These are phyloP conservation scores for Butyriboletus loyo DNA, from an alignment of 768 basidiomycete species.

Conservation along the genomic window DNA sequence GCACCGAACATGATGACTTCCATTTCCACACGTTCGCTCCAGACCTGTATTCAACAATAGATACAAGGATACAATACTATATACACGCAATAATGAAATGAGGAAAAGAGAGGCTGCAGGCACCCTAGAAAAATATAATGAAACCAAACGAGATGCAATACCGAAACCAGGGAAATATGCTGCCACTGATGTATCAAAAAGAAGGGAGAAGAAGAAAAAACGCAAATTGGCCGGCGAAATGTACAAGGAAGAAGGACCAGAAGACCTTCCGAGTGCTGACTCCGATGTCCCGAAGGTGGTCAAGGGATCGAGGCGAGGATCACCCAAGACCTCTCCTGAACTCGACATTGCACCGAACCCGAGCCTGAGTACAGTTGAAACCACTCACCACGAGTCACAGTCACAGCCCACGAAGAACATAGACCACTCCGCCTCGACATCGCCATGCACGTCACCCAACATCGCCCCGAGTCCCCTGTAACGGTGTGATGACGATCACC, in stretches of 20 bases:
- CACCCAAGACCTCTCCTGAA: not conserved
- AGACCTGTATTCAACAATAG: constrained; percentile 13
- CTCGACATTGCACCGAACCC: not conserved
- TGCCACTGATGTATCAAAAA: not conserved
- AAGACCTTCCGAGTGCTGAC: not conserved
- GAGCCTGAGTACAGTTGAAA: too few species aligned
- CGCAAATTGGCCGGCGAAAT: not conserved
- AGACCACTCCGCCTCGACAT: not conserved
- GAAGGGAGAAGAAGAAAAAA: not conserved
- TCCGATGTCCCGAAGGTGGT: not conserved
- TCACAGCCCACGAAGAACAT: not conserved
- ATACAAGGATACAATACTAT: too few species aligned
- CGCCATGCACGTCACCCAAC: not conserved
- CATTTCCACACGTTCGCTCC: constrained; percentile 8
- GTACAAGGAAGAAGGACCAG: constrained; percentile 1
- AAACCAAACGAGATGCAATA: too few species aligned
- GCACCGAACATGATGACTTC: constrained; percentile 18
- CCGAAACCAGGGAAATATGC: not conserved
- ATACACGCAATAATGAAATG: too few species aligned
- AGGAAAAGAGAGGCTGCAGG: not conserved
- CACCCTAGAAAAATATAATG: not conserved
- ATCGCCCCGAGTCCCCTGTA: not conserved
- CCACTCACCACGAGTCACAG: not conserved
- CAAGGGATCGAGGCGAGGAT: not conserved
- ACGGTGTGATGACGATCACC: too few species aligned